These are phyloP conservation scores for Cicer bijugum DNA, from an alignment of 306 rosid species.

Conservation along the genomic window DNA sequence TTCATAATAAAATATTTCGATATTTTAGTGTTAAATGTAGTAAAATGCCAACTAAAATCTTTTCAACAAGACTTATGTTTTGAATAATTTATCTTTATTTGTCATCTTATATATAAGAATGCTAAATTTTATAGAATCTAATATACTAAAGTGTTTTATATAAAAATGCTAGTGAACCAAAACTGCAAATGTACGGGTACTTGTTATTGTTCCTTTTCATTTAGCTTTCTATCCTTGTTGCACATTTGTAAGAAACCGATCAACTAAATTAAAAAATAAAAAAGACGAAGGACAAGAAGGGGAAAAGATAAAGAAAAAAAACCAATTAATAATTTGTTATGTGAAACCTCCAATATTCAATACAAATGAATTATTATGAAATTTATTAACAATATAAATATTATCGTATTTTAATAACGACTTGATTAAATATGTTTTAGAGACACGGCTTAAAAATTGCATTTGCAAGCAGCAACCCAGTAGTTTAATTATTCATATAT, in stretches of 20 bases:
- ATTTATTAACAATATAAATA: neutral
- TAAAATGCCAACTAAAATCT: too few relatives aligned
- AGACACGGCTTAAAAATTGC: neutral
- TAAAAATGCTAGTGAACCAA: neutral
- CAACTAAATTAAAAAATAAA: too few relatives aligned
- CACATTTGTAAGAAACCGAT: too few relatives aligned
- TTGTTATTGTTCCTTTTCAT: too few relatives aligned
- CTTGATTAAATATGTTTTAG: neutral
- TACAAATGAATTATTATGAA: neutral
- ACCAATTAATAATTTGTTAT: neutral
- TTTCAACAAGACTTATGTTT: neutral
- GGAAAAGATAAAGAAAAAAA: neutral
- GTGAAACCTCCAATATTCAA: neutral
- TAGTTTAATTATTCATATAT: slow-evolving; percentile 17
- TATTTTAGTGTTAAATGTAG: neutral
- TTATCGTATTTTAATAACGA: neutral
- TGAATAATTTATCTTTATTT: neutral
- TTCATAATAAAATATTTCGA: neutral
- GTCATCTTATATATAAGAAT: neutral
- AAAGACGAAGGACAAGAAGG: neutral
- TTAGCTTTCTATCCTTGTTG: too few relatives aligned
- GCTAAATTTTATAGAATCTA: neutral
- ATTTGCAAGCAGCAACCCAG: neutral
- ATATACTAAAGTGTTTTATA: neutral
- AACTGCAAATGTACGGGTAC: too few relatives aligned